phyloP scores from a whole-genome alignment of 1,284 basidiomycete species.

The Ustilago curta region DNA sequence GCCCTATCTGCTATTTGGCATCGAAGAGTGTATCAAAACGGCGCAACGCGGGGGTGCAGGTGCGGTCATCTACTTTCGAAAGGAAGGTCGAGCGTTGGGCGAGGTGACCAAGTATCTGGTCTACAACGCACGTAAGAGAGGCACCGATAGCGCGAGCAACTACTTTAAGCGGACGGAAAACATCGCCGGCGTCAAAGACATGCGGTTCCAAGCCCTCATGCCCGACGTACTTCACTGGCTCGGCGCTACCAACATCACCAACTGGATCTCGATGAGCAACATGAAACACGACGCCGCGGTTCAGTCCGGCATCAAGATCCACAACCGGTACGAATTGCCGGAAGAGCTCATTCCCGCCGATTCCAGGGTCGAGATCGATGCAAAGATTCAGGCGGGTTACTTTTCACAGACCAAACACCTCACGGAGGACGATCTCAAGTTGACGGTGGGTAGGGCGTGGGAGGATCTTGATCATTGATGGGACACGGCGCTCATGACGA shows the following conservation, averaged over 20 bases:
- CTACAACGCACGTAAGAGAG: constrained; percentile 96
- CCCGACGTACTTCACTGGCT: constrained; percentile 80
- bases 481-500: no score
- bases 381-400: constrained; percentile 82
- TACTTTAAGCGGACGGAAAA: constrained; percentile 95
- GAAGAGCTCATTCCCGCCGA: constrained; percentile 61
- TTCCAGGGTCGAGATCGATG: constrained; percentile 58
- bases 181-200: constrained; percentile 84
- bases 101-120: constrained; percentile 75
- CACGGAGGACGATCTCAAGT: constrained; percentile 51
- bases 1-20: constrained; percentile 92
- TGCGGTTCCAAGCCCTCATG: constrained; percentile 78
- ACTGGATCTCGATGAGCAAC: constrained; percentile 83
- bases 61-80: constrained; percentile 92
- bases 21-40: constrained; percentile 88
- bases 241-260: constrained; percentile 59
- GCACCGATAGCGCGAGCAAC: constrained; percentile 88
- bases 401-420: constrained; percentile 51
- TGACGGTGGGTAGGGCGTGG: constrained; percentile 85
- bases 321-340: constrained; percentile 70
- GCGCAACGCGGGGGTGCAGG: constrained; percentile 91
- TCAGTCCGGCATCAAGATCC: constrained; percentile 84
- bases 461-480: constrained; percentile 70
- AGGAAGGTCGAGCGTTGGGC: constrained; percentile 90
- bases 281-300: constrained; percentile 91